Evolutionary conservation across 2,329 filamentous ascomycete genomes (phyloP).

Genomic region (Cladophialophora immunda): DNA sequence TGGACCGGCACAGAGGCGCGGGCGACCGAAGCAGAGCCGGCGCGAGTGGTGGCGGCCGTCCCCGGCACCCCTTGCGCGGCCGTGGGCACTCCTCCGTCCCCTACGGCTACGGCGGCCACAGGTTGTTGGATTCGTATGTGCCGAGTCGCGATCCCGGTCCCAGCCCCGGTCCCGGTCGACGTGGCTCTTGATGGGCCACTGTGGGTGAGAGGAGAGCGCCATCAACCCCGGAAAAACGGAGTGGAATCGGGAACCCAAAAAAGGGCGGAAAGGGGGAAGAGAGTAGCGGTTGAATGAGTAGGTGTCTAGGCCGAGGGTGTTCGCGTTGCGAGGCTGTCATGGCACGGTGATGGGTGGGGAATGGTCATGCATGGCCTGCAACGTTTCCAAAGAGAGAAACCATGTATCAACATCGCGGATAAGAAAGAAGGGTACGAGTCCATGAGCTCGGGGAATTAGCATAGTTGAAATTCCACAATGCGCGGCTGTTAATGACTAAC

Average conservation of each 20-base stretch:
- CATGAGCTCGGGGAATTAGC: neutral
- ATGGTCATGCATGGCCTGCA: neutral
- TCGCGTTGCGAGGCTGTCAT: neutral
- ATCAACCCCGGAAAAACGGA: neutral
- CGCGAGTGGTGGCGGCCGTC: neutral
- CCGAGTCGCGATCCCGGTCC: neutral
- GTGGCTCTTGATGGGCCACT: neutral
- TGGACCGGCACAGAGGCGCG: too few relatives aligned
- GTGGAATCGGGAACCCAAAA: neutral
- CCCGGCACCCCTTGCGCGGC: neutral
- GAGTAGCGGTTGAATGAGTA: too few relatives aligned
- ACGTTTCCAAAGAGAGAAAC: neutral
- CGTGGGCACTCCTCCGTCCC: constrained; percentile 24
- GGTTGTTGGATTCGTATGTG: constrained; percentile 27
- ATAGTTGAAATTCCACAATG: neutral
- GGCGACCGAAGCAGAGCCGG: too few relatives aligned
- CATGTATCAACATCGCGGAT: neutral
- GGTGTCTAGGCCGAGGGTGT: neutral
- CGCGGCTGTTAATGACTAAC: neutral
- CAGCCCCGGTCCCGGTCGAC: neutral
- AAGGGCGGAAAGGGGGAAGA: too few relatives aligned
- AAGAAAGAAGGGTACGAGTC: neutral
- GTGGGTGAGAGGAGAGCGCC: neutral
- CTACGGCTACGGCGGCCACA: constrained; percentile 28
- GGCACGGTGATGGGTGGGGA: neutral